Conservation (phyloP, 2,329 filamentous ascomycete genomes). For the Botrytis fabae region DNA sequence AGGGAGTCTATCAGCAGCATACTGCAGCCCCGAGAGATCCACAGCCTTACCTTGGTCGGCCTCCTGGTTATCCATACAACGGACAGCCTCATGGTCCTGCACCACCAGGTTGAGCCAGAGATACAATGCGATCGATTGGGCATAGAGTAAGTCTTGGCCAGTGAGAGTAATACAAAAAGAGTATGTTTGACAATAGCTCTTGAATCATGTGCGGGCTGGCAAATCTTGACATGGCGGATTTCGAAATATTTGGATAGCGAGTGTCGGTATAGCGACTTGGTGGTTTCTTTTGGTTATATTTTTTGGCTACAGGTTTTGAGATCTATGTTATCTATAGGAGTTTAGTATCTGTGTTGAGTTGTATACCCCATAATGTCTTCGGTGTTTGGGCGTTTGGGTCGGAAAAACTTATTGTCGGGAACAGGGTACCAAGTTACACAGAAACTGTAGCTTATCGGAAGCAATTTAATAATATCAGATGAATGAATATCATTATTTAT, state of each 20-base stretch:
- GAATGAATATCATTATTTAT: not conserved
- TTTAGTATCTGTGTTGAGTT: not conserved
- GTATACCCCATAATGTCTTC: not conserved
- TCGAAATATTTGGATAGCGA: not conserved
- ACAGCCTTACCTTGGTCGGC: not conserved
- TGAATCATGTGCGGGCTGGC: too few species aligned
- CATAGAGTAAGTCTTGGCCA: accelerated
- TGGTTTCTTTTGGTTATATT: not conserved
- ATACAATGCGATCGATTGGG: accelerated
- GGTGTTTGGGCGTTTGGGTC: not conserved
- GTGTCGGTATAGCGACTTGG: not conserved
- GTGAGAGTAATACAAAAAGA: not conserved
- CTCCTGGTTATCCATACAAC: not conserved
- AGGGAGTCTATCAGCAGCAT: not conserved
- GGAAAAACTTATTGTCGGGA: not conserved
- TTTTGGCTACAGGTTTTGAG: not conserved
- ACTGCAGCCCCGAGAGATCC: not conserved
- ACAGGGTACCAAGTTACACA: not conserved
- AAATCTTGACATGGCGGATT: too few species aligned
- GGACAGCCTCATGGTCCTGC: not conserved
- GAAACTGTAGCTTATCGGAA: not conserved
- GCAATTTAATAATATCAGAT: not conserved
- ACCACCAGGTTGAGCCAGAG: not conserved
- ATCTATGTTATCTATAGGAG: not conserved
- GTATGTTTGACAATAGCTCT: not conserved